phyloP scores from a whole-genome alignment of 83 land plant genomes.

The Thuja plicata region DNA sequence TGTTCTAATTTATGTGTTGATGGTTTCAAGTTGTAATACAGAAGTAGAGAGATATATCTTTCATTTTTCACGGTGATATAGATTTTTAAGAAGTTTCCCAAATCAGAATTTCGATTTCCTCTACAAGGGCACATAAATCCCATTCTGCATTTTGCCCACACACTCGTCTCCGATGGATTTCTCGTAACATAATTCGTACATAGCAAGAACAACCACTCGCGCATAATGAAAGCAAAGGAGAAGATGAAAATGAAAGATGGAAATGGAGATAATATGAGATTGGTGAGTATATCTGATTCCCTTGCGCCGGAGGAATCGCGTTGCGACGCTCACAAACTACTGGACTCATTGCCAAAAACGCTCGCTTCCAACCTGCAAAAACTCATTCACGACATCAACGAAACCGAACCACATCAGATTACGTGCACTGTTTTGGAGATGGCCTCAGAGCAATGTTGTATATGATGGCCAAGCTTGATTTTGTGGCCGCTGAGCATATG shows the following conservation, averaged over 20 bases:
- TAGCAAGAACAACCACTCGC: constrained; percentile 18
- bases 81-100: no score
- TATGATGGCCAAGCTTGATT: no score
- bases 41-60: no score
- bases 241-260: not conserved
- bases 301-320: constrained; percentile 13
- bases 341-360: constrained; percentile 24
- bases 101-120: no score
- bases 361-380: constrained; percentile 28
- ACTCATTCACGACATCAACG: constrained; percentile 9
- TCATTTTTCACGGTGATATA: no score
- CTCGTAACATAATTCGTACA: constrained; percentile 31
- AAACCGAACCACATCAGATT: constrained; percentile 7
- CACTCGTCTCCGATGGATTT: constrained; percentile 11
- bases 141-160: constrained; percentile 17
- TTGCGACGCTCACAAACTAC: constrained; percentile 22
- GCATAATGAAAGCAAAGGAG: not conserved
- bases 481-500: no score
- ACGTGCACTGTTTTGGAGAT: constrained; percentile 36
- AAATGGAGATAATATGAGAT: not conserved
- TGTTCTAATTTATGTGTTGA: no score
- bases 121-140: constrained; percentile 31
- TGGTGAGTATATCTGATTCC: constrained; percentile 26
- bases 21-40: no score
- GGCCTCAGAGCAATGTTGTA: no score